These are phyloP conservation scores for Neurospora sp. DNA, from an alignment of 495 filamentous ascomycete genomes.

Conservation along the genomic window DNA sequence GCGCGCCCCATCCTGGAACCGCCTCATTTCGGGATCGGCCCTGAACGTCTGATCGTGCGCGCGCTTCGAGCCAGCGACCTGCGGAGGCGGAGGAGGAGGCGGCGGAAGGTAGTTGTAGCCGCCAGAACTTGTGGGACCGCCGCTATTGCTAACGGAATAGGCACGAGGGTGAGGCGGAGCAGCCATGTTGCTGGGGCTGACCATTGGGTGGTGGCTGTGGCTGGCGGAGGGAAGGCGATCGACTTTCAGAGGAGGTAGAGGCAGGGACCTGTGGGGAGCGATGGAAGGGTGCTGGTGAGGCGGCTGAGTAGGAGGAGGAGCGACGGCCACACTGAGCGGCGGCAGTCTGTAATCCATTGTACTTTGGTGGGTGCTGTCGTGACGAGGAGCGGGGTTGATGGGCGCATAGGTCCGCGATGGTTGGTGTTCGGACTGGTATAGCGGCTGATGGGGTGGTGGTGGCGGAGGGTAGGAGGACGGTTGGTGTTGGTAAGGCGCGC, in stretches of 20 bases:
- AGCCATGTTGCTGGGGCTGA: conserved; percentile 4
- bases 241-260: conserved; percentile 15
- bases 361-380: conserved; percentile 10
- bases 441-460: conserved; percentile 31
- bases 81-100: conserved; percentile 3
- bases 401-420: conserved; percentile 20
- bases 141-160: conserved; percentile 1
- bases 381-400: conserved; percentile 16
- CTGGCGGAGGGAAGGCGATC: not conserved
- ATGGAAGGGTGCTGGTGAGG: not conserved
- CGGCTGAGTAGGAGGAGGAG: conserved; percentile 6
- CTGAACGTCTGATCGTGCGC: conserved; percentile 18
- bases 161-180: not conserved
- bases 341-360: conserved; percentile 7
- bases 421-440: conserved; percentile 18
- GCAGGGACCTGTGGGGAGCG: not conserved
- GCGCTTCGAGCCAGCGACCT: conserved; percentile 22
- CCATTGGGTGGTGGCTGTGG: conserved; percentile 3
- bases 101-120: conserved; percentile 1
- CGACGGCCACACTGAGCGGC: conserved; percentile 3
- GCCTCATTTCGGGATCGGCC: conserved; percentile 2
- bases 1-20: conserved; percentile 20
- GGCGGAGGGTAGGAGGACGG: conserved; percentile 28
- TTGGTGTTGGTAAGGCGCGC: conserved; percentile 8
- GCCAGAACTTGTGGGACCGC: conserved; percentile 9